Base-by-base conservation (phyloP, 2,329 filamentous ascomycete genomes). In the Stemphylium lycopersici region DNA sequence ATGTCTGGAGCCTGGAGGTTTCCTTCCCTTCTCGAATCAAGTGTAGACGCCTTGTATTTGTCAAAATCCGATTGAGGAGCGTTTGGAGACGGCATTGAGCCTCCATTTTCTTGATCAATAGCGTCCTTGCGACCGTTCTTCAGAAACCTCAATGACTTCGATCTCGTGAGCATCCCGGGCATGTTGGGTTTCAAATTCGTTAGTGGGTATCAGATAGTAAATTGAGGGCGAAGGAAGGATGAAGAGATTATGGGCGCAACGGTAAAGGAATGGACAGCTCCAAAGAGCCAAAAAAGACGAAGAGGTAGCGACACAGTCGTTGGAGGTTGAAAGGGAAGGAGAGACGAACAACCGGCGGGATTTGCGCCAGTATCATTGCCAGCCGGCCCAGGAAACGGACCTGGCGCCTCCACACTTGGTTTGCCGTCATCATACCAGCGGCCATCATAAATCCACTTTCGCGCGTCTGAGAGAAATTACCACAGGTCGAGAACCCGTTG, bases 181-280 rank as follows among this genome's bases (percentile, higher is more conserved):
- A 75, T 75, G 26, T 38, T 52, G 55, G 44, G 72, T 75, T 74
- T 74, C 72, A 48, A 74, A 56, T 62, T 43, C 42, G 56, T 63
- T 72, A 71, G 67, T 64, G 63, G 59, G 67, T 73, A 65, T 71
- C 68, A 71, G 58, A 58, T 59, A 46, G 53, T 37, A 63, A 59
- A 64, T 55, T 56, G 55, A 49, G 48, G 59, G 59, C 48, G 54
- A 64, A 66, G 54, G 59, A 68, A 56, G 46, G 63, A 61, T 52
- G 41, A 55, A 47, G 61, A 64, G 44, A 60, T 47, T 62, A 51
- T 58, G 49, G 43, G 32, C 50, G 47, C 53, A 26, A 34, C 26
- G 33, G 55, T 47, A 64, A 77, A 76, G 69, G 74, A 77, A 66
- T 69, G 74, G 74, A 76, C 74, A 66, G 74, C 74, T 71, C 68